Base-by-base conservation (phyloP, 2,329 filamentous ascomycete genomes). In the Fusarium sp. region DNA sequence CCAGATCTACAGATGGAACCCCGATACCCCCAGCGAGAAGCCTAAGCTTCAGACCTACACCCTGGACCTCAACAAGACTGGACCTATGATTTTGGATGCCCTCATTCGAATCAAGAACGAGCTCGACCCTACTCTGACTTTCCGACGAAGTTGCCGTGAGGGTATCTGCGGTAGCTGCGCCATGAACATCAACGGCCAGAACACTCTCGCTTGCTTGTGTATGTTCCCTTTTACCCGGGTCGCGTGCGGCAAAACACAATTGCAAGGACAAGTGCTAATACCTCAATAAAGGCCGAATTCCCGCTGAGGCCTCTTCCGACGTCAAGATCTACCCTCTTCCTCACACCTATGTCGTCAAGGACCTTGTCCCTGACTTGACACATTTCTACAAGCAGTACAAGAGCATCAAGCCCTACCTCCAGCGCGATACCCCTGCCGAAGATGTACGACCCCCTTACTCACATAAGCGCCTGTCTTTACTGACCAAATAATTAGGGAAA, bases 381-480 rank as follows among this genome's bases (percentile, higher is more conserved):
- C 92, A 96, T 78, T 98, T 99, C 86, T 99, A 99, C 90, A 98
- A 98, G 89, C 96, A 99, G 87, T 99, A 99, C 90, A 97, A 98
- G 85, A 98, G 95, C 17, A 98, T 99, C 85, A 97, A 98, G 90
- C 96, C 96, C 43, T 99, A 97, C 82, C 90, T 99, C 55, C 96
- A 98, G 86, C 90, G 94, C 78, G 91, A 95, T 70, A 96, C 93
- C 28, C 91, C 93, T 57, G 85, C 93, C 43, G 89, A 90, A 73
- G 93, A 98, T 79, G 93, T 97, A 88, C 80, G 50, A 44, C 40
- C 39, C 26, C 36, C 24, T 36, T 63, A 46, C 50, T 58, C 5
- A 52, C 46, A 6, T 48, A 55, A 17, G 53, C 39, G 15, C 18
- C 39, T 18, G 20, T 14, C 11, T 38, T 39, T 42, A 55, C 59